phyloP scores from a whole-genome alignment of 169 alveolate genomes.

The Neospora caninum region DNA sequence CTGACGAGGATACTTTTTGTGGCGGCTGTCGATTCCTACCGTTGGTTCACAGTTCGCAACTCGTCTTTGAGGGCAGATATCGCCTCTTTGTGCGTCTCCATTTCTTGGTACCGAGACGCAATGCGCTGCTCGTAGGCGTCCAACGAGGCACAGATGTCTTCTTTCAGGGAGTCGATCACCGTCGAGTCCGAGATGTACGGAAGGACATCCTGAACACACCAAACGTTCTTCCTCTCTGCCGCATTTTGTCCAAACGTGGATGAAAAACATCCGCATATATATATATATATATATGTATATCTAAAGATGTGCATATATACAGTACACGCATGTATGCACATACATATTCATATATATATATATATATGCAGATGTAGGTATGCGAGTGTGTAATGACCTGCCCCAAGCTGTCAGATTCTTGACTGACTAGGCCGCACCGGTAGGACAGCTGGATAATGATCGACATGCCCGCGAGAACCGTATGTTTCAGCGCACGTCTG shows the following conservation, averaged over 20 bases:
- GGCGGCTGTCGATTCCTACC: neutral
- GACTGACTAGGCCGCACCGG: too few relatives aligned
- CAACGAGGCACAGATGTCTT: constrained; percentile 35
- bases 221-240: neutral
- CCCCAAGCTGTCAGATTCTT: too few relatives aligned
- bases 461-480: too few relatives aligned
- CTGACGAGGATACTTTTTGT: neutral
- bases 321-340: neutral
- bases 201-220: constrained; percentile 25
- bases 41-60: constrained; percentile 10
- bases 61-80: constrained; percentile 3
- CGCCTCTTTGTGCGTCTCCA: constrained; percentile 13
- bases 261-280: neutral
- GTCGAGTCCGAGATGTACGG: constrained; percentile 44
- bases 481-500: too few relatives aligned
- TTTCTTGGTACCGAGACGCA: constrained; percentile 10
- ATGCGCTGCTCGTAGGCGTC: constrained; percentile 54
- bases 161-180: constrained; percentile 20
- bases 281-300: neutral
- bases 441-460: too few relatives aligned
- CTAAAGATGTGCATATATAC: neutral
- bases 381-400: neutral
- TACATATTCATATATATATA: neutral
- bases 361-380: neutral
- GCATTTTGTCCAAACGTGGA: neutral